Conservation (phyloP, 1,284 basidiomycete species). For the Boletus sp. region DNA sequence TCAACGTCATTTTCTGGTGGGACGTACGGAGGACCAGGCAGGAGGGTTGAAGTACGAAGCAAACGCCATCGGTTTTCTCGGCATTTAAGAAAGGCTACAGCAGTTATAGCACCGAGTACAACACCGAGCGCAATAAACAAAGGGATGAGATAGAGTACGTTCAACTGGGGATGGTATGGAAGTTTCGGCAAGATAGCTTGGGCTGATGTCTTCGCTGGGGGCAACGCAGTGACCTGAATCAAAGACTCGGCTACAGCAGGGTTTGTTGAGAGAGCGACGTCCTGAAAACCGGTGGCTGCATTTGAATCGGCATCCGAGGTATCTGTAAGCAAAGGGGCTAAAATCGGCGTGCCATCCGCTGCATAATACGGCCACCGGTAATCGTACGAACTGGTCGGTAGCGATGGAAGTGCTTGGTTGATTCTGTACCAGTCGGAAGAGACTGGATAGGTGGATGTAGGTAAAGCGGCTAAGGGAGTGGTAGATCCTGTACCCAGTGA, state of each 20-base stretch:
- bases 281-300: background rate
- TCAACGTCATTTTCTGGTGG: conserved; percentile 24
- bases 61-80: conserved; percentile 5
- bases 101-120: conserved; percentile 32
- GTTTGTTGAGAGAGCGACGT: conserved; percentile 1
- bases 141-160: conserved; percentile 39
- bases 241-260: conserved; percentile 11
- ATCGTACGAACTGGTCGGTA: conserved; percentile 5
- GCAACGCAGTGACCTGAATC: conserved; percentile 38
- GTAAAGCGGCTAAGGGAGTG: conserved; percentile 2
- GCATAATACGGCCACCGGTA: conserved; percentile 1
- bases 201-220: conserved; percentile 32
- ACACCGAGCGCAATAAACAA: conserved; percentile 39
- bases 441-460: conserved; percentile 11
- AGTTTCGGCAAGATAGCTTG: conserved; percentile 22
- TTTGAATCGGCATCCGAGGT: background rate
- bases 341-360: conserved; percentile 3
- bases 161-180: conserved; percentile 25
- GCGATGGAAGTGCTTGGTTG: conserved; percentile 16
- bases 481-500: conserved; percentile 12
- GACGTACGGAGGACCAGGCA: conserved; percentile 39
- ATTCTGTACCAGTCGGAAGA: conserved; percentile 9
- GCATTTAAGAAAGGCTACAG: conserved; percentile 24
- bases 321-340: background rate
- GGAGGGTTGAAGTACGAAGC: conserved; percentile 21